A percentile compares a stretch with the other conserved stretches of the same genome.
phyloP scores from a whole-genome alignment of 2,329 filamentous ascomycete species.

The Colletotrichum melonis region DNA sequence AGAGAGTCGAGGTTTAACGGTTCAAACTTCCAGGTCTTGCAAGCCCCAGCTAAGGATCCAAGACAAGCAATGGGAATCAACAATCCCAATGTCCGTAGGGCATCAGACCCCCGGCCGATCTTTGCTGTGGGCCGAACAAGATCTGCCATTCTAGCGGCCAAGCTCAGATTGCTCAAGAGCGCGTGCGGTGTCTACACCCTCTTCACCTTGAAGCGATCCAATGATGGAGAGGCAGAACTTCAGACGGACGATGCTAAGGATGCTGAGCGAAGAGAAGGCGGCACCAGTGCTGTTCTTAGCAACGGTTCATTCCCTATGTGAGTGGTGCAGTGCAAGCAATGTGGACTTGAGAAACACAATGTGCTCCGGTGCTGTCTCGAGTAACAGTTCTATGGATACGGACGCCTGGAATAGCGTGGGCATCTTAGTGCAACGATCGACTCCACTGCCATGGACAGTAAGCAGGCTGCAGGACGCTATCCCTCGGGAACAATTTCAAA shows the following conservation, averaged over 20 bases:
- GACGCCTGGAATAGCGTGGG: background rate
- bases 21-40: background rate
- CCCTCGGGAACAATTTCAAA: background rate
- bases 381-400: too few relatives aligned
- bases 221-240: background rate
- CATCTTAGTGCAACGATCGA: background rate
- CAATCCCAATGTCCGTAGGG: background rate
- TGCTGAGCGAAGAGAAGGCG: background rate
- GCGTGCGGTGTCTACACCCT: slow-evolving; percentile 6
- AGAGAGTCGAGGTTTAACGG: background rate
- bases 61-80: background rate
- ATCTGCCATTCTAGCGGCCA: slow-evolving; percentile 15
- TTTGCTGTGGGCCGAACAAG: slow-evolving; percentile 10
- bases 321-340: background rate
- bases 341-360: background rate
- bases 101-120: slow-evolving; percentile 9
- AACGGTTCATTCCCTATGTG: background rate
- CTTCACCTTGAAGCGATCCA: slow-evolving; percentile 1
- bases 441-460: background rate
- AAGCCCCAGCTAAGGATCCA: background rate
- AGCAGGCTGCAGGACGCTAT: slow-evolving; percentile 27
- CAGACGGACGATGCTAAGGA: background rate
- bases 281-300: background rate
- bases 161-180: slow-evolving; percentile 4
- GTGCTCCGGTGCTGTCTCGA: background rate